Conservation (phyloP, 2,329 filamentous ascomycete species). For the Coleophoma cylindrospora region DNA sequence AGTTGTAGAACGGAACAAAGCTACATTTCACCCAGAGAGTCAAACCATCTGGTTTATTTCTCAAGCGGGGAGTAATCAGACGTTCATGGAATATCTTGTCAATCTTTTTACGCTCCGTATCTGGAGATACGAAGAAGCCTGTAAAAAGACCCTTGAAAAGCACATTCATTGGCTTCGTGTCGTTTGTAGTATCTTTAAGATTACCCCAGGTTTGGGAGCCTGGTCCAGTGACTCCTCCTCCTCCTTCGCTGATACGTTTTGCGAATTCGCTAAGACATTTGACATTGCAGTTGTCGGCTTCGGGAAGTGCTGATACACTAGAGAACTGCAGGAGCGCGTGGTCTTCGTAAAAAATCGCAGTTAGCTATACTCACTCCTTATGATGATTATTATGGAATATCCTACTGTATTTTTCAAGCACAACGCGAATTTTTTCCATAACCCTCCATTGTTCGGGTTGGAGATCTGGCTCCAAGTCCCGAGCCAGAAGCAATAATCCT, state of each 20-base stretch:
- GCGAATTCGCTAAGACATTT: slow-evolving; percentile 1
- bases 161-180: background rate
- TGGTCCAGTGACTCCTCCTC: slow-evolving; percentile 1
- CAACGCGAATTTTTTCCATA: slow-evolving; percentile 7
- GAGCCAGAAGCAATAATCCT: too few species aligned
- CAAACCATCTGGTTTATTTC: too few species aligned
- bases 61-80: too few species aligned
- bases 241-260: background rate
- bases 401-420: slow-evolving; percentile 14
- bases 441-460: slow-evolving; percentile 3
- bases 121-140: slow-evolving; percentile 3
- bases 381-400: background rate
- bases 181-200: background rate
- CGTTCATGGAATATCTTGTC: too few species aligned
- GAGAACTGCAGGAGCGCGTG: slow-evolving; percentile 9
- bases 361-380: background rate
- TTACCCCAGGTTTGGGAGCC: slow-evolving; percentile 4
- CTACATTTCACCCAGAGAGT: too few species aligned
- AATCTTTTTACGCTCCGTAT: background rate
- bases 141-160: slow-evolving; percentile 2
- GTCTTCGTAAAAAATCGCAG: slow-evolving; percentile 1
- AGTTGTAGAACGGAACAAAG: too few species aligned
- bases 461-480: background rate
- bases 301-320: slow-evolving; percentile 5
- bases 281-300: slow-evolving; percentile 9